Evolutionary conservation across 768 basidiomycete species (phyloP).

Genomic region (Boletus huronensis): DNA sequence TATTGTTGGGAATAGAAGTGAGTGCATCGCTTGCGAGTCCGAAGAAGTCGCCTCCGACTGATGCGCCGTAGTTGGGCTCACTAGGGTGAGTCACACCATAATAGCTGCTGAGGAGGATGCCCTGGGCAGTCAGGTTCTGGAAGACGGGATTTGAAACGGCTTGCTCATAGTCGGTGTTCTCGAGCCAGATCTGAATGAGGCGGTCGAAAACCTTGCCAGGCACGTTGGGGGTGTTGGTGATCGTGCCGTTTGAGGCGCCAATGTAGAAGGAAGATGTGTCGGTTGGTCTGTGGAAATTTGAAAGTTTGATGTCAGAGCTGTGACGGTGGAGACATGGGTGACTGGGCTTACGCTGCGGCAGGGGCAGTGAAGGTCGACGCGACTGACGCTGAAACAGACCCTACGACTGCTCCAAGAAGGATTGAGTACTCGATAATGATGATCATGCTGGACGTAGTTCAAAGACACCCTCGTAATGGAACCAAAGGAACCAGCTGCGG

Average conservation of each 20-base stretch:
- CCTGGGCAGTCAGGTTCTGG: constrained; percentile 42
- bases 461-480: background rate
- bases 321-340: background rate
- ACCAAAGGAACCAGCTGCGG: background rate
- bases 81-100: constrained; percentile 56
- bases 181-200: constrained; percentile 57
- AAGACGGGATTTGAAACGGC: constrained; percentile 30
- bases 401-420: constrained; percentile 14
- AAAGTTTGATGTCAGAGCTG: background rate
- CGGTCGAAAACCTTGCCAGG: constrained; percentile 44
- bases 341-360: constrained; percentile 24
- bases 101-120: constrained; percentile 45
- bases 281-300: constrained; percentile 21
- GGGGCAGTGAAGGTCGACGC: constrained; percentile 29
- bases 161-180: constrained; percentile 53
- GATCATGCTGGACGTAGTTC: constrained; percentile 11
- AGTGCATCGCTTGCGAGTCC: constrained; percentile 43
- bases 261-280: constrained; percentile 38
- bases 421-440: constrained; percentile 4
- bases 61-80: constrained; percentile 55
- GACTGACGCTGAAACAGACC: constrained; percentile 21
- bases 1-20: constrained; percentile 38
- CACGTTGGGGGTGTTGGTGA: constrained; percentile 37
- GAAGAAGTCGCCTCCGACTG: constrained; percentile 51
- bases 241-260: constrained; percentile 41